Evolutionary conservation across 768 basidiomycete genomes (phyloP), one percentile per base, ranked within the genome.

Genomic region (Leccinum incarnatum): DNA sequence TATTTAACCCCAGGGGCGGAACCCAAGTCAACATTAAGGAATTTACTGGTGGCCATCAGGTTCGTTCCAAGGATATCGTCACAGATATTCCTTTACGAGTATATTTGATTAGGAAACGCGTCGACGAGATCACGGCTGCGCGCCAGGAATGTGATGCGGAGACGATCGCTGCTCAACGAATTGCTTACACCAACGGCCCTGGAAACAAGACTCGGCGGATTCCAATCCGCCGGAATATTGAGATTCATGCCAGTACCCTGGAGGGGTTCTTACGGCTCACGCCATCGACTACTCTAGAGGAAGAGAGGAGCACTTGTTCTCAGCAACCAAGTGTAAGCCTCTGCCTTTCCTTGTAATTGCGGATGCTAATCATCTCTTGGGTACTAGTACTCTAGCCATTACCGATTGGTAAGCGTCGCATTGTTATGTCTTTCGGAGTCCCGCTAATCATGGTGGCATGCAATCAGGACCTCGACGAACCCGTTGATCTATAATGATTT

Each of bases 321-420:
- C 67, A 70, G 52, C 40, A 48, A 29, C 69, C 69, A 15, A 51
- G 58, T 37, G 67, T 63, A 48, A 40, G 69, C 57, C 32, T 4
- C 36, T 23, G 5, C 19, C 3, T 7, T 25, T 19, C 23, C 6
- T 52, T 5, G 8, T 42, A 23, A 19, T 32, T 4, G 29, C 7
- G 12, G 14, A 47, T 29, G 36, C 12, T 63, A 12, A 57, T n/a
- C 8, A 8, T 7, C 21, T 11, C 17, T 27, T 8, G 30, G 1
- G 19, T 52, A 10, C 30, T 30, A 70, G 69, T 71, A 62, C 23
- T 59, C 69, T 8, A 70, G 69, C 27, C 69, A 67, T 32, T 64
- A 56, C 45, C 66, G 52, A 45, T 48, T 71, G 21, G 69, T 71
- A 25, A 59, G 65, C 54, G 46, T 9, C 12, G 12, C 5, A n/a